Conservation (phyloP, 495 filamentous ascomycete genomes). For the Talaromyces borbonicus region DNA sequence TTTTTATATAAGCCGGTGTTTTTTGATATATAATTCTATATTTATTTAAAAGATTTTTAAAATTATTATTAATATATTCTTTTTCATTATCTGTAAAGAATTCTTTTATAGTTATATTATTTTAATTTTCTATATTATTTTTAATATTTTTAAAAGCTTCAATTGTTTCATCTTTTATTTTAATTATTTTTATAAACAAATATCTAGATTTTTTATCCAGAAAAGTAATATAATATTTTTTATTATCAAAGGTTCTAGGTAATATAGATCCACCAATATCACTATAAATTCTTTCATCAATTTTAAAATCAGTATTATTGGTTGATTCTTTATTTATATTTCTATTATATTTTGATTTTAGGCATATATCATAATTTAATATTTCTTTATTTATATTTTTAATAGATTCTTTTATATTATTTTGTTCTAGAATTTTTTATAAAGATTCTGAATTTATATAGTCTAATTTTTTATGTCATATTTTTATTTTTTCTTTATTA, state of each 20-base stretch:
- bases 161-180: slow-evolving; percentile 1
- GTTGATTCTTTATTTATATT: slow-evolving; percentile 2
- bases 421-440: not conserved
- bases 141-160: slow-evolving; percentile 1
- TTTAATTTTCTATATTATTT: slow-evolving; percentile 1
- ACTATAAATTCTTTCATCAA: slow-evolving; percentile 1
- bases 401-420: not conserved
- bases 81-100: slow-evolving; percentile 4
- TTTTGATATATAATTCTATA: not conserved
- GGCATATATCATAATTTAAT: not conserved
- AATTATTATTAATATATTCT: slow-evolving; percentile 6
- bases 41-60: slow-evolving; percentile 4
- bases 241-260: slow-evolving; percentile 1
- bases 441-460: slow-evolving; percentile 4
- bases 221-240: slow-evolving; percentile 6
- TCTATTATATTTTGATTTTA: slow-evolving; percentile 4
- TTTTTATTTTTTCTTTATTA: not conserved
- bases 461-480: slow-evolving; percentile 1
- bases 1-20: not conserved
- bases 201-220: slow-evolving; percentile 5
- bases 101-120: slow-evolving; percentile 5
- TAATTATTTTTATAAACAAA: not conserved
- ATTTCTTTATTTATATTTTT: not conserved
- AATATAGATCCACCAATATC: not conserved
- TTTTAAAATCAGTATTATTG: slow-evolving; percentile 4